Evolutionary conservation across 1,284 basidiomycete species (phyloP).

Genomic region (Sanguinoderma infundibulare): DNA sequence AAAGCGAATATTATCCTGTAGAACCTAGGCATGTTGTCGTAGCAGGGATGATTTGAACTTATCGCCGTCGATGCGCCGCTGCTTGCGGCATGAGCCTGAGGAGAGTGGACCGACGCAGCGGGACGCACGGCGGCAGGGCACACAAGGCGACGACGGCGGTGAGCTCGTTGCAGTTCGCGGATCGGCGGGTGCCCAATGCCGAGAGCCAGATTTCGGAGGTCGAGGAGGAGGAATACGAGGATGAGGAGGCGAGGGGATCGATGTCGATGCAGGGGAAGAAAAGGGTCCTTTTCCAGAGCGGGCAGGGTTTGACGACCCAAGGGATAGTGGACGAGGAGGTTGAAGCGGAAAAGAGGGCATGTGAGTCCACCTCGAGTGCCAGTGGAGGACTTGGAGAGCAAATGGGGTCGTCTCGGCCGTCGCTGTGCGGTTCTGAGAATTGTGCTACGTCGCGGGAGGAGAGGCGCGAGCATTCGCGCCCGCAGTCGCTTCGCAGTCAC

Average conservation of each 20-base stretch:
- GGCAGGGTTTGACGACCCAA: too few species aligned
- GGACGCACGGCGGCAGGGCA: too few species aligned
- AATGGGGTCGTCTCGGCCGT: too few species aligned
- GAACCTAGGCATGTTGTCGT: too few species aligned
- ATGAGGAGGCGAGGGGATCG: not conserved
- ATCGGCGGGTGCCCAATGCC: not conserved
- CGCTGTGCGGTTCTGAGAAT: not conserved
- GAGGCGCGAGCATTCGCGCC: not conserved
- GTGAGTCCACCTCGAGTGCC: not conserved
- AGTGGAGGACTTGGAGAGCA: not conserved
- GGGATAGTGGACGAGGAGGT: not conserved
- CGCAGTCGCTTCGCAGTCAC: not conserved
- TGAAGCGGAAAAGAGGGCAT: not conserved
- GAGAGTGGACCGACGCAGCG: too few species aligned
- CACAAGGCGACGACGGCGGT: not conserved
- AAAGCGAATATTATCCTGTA: too few species aligned
- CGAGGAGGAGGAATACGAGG: not conserved
- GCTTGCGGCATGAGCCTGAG: too few species aligned
- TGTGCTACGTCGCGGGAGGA: not conserved
- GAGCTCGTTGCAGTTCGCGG: not conserved
- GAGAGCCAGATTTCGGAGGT: not conserved
- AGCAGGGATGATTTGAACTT: too few species aligned
- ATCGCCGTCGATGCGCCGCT: too few species aligned
- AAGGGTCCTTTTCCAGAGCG: not conserved
- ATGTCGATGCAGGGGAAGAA: not conserved